Base-by-base conservation (phyloP, 305 asterid genomes). In the Striga hermonthica region DNA sequence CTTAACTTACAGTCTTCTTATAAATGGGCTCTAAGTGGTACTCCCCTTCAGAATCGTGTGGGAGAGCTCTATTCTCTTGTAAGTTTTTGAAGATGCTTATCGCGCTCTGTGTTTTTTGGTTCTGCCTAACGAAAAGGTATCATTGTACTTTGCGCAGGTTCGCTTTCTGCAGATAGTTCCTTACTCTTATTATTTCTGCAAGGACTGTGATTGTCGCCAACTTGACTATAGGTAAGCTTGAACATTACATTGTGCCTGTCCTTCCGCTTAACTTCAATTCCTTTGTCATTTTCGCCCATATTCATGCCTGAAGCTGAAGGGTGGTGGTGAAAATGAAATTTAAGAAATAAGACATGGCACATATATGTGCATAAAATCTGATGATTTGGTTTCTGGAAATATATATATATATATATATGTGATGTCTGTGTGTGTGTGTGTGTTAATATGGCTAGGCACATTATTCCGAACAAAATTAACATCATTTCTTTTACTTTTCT, bases 31-130 rank as follows among this genome's bases (percentile, higher is more conserved):
- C 80, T 92, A 74, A 92, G 95, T 81, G 98, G 98, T 71, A 92
- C 97, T 52, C 97, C 97, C 53, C 93, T 92, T 66, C 98, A 92
- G 82, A 92, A 89, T 74, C 95, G 93, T 73, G 97, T 92, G 74
- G 97, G 98, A 65, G 98, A 92, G 81, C 84, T 92, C 64, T 92
- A 92, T 84, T 89, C 97, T 59, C 98, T 89, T 66, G 98, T 92
- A 79, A 79, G 96, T 83, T 57, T 43, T 58, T 38, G 57, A 73
- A 38, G 58, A 28, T 57, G 49, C 15, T 65, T 69, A 57, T 31
- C 49, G 31, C 67, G 57, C 35, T 57, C 64, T 7, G 12, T 11
- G 13, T 16, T 63, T 63, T 38, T 31, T 44, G 48, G 62, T 63
- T 63, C 9, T 49, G 49, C 57, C 69, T 81, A 45, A 78, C 41